phyloP scores from a whole-genome alignment of 306 rosid species.

The Castanopsis chinensis region DNA sequence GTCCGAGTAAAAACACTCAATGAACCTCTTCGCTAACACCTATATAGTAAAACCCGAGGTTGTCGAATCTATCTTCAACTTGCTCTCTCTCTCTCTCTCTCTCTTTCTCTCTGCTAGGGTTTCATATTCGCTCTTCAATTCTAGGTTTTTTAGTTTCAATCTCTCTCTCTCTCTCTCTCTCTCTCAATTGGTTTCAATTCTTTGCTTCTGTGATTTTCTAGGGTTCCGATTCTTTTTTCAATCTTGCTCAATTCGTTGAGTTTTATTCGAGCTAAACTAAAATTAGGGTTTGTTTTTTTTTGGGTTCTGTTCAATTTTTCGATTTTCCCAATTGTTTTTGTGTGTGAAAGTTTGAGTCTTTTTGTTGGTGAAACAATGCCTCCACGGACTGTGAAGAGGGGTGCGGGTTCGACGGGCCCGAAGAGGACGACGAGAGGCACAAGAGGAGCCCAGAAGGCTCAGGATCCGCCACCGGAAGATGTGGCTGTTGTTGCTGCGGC shows the following conservation, averaged over 20 bases:
- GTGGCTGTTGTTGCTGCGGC: not conserved
- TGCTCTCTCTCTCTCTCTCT: not conserved
- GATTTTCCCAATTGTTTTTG: not conserved
- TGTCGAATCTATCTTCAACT: not conserved
- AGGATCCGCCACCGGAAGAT: conserved; percentile 40
- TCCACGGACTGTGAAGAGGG: conserved; percentile 83
- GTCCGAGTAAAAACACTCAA: not conserved
- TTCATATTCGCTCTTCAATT: not conserved
- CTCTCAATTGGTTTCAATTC: too few species aligned
- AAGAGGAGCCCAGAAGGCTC: conserved; percentile 60
- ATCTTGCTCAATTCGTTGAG: not conserved
- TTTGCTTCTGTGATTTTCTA: not conserved
- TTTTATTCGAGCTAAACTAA: not conserved
- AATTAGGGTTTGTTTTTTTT: not conserved
- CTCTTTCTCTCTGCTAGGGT: not conserved
- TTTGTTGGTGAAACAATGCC: conserved; percentile 53
- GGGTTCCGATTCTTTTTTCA: not conserved
- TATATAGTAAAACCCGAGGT: not conserved
- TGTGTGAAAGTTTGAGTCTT: not conserved
- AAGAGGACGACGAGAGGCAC: conserved; percentile 58
- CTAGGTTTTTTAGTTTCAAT: too few species aligned
- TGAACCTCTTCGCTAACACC: too few species aligned
- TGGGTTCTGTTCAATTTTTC: not conserved
- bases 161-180: too few species aligned
- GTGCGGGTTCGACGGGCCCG: conserved; percentile 50